Percentiles rank a stretch among this genome's conserved stretches.
These are phyloP conservation scores for Coemansia guatemalensis DNA, from an alignment of 192 early-diverging fungal species.

Conservation along the genomic window DNA sequence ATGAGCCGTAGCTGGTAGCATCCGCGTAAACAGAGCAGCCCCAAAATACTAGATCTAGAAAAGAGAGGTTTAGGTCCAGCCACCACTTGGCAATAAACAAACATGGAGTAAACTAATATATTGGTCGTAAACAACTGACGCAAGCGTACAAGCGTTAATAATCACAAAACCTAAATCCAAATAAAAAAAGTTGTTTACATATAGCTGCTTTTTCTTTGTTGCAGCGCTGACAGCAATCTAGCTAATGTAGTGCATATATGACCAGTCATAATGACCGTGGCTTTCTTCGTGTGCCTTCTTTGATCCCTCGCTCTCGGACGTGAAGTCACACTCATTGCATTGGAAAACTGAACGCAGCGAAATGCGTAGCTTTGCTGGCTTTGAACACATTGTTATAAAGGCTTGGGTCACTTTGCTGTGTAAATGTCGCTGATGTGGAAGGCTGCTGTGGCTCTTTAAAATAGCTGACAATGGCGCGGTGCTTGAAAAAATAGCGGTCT, in stretches of 20 bases:
- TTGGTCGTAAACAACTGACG: background rate
- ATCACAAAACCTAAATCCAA: background rate
- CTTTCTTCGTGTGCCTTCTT: slow-evolving; percentile 29
- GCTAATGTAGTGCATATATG: slow-evolving; percentile 49
- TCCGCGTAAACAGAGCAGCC: background rate
- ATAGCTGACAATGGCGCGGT: background rate
- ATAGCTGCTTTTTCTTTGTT: background rate
- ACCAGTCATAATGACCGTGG: slow-evolving; percentile 43
- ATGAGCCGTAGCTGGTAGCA: background rate
- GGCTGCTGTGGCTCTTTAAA: background rate
- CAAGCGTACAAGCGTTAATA: background rate
- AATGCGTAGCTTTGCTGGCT: slow-evolving; percentile 13
- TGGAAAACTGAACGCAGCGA: slow-evolving; percentile 38
- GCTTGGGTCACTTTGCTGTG: background rate
- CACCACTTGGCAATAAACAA: background rate
- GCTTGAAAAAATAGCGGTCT: background rate
- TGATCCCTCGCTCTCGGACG: slow-evolving; percentile 24
- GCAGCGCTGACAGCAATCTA: slow-evolving; percentile 1
- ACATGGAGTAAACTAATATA: slow-evolving; percentile 7
- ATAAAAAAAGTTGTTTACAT: background rate
- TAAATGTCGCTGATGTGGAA: background rate
- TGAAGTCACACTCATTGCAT: slow-evolving; percentile 44
- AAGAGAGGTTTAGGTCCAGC: background rate
- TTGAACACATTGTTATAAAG: slow-evolving; percentile 17
- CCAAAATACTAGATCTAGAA: background rate